phyloP scores from a whole-genome alignment of 805 yeast species.

The Wickerhamiella kurtzmanii region DNA sequence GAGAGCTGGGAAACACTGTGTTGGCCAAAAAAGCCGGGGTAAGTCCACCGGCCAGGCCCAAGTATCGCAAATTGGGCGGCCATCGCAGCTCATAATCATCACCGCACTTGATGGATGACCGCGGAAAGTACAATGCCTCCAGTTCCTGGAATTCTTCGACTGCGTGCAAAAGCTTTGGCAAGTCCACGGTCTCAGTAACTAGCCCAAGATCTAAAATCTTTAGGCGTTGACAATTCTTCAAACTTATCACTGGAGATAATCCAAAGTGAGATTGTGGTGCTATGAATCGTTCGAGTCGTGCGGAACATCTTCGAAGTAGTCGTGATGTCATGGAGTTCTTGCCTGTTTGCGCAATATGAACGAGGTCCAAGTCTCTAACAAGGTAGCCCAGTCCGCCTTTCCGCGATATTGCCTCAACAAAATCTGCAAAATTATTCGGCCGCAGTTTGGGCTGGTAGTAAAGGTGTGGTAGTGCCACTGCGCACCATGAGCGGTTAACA shows the following conservation, averaged over 20 bases:
- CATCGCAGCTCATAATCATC: slow-evolving; percentile 40
- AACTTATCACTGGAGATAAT: slow-evolving; percentile 69
- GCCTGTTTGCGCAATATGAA: slow-evolving; percentile 77
- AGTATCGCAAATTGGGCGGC: slow-evolving; percentile 64
- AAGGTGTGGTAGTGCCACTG: slow-evolving; percentile 45
- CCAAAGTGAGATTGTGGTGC: slow-evolving; percentile 97
- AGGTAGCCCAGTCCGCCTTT: slow-evolving; percentile 35
- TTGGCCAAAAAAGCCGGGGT: slow-evolving; percentile 62
- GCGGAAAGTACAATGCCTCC: slow-evolving; percentile 72
- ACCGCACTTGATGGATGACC: slow-evolving; percentile 63
- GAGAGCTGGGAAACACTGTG: slow-evolving; percentile 59
- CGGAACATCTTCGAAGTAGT: slow-evolving; percentile 61
- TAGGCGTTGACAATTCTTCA: slow-evolving; percentile 54
- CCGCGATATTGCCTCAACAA: slow-evolving; percentile 53
- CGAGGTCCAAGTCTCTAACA: slow-evolving; percentile 57
- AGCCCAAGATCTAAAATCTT: slow-evolving; percentile 61
- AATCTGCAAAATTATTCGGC: slow-evolving; percentile 54
- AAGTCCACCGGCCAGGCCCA: slow-evolving; percentile 80
- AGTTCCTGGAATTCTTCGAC: slow-evolving; percentile 48
- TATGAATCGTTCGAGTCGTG: slow-evolving; percentile 49
- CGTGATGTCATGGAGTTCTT: slow-evolving; percentile 83
- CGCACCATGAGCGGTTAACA: slow-evolving; percentile 50
- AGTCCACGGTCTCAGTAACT: slow-evolving; percentile 81
- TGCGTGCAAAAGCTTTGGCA: slow-evolving; percentile 65
- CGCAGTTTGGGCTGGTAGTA: slow-evolving; percentile 51